Percentiles rank a stretch among this genome's conserved stretches.
Evolutionary conservation across 83 land plant species (phyloP).

Genomic region (Thuja plicata): DNA sequence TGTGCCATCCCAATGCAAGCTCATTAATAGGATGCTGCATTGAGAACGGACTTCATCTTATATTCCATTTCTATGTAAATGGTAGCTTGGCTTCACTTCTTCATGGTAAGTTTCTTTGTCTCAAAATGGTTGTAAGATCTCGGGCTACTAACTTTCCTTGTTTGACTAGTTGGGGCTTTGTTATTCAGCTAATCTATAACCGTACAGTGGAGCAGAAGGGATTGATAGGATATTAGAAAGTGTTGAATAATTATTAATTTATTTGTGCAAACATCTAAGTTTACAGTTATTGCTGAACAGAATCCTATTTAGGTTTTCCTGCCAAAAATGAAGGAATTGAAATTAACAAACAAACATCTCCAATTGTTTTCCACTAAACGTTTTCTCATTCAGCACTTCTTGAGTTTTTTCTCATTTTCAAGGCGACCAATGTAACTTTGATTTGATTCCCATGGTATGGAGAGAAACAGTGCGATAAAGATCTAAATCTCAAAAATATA

Average conservation of each 20-base stretch:
- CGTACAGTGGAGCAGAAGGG: neutral
- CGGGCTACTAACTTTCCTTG: neutral
- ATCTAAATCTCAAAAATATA: neutral
- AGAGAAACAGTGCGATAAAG: neutral
- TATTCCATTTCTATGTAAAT: conserved; percentile 65
- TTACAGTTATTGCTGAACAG: neutral
- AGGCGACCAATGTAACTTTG: neutral
- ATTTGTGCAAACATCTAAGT: neutral
- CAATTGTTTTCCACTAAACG: neutral
- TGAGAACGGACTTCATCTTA: conserved; percentile 75
- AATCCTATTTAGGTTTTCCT: neutral
- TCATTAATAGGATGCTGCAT: conserved; percentile 72
- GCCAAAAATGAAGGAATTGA: neutral
- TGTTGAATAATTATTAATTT: neutral
- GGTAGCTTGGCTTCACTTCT: conserved; percentile 76
- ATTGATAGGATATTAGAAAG: neutral
- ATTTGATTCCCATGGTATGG: neutral
- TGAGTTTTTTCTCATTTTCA: neutral
- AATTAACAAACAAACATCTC: neutral
- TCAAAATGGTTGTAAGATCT: neutral
- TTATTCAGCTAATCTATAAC: conserved; percentile 7
- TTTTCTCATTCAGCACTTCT: neutral
- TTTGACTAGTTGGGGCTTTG: neutral
- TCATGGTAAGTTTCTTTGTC: conserved; percentile 55
- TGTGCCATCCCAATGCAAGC: conserved; percentile 67